Percentiles rank a stretch among this genome's conserved stretches.
These are phyloP conservation scores for Cercospora janseana DNA, from an alignment of 2,329 filamentous ascomycete genomes.

Conservation along the genomic window DNA sequence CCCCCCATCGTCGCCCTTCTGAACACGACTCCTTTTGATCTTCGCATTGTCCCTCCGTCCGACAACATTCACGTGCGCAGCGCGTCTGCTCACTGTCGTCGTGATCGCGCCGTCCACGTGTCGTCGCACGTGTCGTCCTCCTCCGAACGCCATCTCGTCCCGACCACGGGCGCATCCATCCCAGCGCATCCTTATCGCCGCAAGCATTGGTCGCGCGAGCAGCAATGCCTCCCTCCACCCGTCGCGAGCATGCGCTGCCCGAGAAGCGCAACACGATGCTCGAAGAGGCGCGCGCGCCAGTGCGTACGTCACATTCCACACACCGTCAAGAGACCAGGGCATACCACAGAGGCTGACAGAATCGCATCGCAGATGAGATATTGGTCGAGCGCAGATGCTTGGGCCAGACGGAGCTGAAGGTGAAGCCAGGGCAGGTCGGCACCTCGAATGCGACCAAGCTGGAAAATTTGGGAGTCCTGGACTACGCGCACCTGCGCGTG, in stretches of 20 bases:
- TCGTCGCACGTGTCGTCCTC: conserved; percentile 1
- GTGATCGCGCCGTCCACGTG: no score
- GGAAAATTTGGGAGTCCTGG: conserved; percentile 76
- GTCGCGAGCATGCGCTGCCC: conserved; percentile 49
- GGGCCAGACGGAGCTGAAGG: conserved; percentile 85
- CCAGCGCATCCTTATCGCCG: background rate
- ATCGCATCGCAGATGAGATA: conserved; percentile 43
- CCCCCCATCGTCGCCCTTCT: no score
- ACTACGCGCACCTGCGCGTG: conserved; percentile 92
- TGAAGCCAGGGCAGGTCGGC: conserved; percentile 73
- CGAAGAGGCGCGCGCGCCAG: conserved; percentile 59
- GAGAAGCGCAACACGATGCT: conserved; percentile 65
- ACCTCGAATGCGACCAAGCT: conserved; percentile 69
- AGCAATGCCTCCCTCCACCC: conserved; percentile 9
- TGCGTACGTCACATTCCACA: conserved; percentile 53
- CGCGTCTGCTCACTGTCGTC: no score
- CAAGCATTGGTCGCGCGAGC: background rate
- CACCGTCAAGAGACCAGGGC: background rate
- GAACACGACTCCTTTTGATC: no score
- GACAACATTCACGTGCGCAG: no score
- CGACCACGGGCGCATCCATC: conserved; percentile 2
- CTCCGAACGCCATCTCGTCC: background rate
- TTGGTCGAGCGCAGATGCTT: conserved; percentile 82
- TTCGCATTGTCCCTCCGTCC: no score
- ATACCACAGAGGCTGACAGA: conserved; percentile 18